A percentile compares a stretch with the other conserved stretches of the same genome.
Conservation (phyloP, 2,329 filamentous ascomycete genomes). For the Fusarium nurragi region DNA sequence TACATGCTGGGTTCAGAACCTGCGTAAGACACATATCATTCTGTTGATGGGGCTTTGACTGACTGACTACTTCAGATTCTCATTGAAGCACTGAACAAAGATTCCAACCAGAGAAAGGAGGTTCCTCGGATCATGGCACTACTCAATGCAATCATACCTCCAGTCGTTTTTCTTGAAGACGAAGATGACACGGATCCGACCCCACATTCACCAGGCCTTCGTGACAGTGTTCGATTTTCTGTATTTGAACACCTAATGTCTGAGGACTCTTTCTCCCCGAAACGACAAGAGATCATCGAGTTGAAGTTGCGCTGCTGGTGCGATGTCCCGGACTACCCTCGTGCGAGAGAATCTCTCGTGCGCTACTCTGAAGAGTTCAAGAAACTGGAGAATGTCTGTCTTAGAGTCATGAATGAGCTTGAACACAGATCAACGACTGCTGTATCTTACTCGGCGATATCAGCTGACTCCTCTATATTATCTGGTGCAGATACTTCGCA, state of each 20-base stretch:
- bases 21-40: constrained; percentile 41
- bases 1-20: constrained; percentile 49
- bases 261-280: constrained; percentile 26
- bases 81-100: constrained; percentile 36
- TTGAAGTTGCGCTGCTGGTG: constrained; percentile 49
- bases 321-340: constrained; percentile 45
- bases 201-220: constrained; percentile 47
- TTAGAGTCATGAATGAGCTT: constrained; percentile 37
- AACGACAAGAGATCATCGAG: constrained; percentile 40
- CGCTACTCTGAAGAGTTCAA: constrained; percentile 49
- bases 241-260: constrained; percentile 50
- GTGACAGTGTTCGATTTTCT: constrained; percentile 50
- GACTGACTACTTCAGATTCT: constrained; percentile 40
- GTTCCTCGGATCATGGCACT: constrained; percentile 46
- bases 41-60: background rate
- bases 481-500: constrained; percentile 17
- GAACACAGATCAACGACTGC: constrained; percentile 10
- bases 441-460: constrained; percentile 1
- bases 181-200: constrained; percentile 41
- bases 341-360: constrained; percentile 44
- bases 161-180: constrained; percentile 35
- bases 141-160: constrained; percentile 51
- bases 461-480: constrained; percentile 17
- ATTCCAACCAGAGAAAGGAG: constrained; percentile 15
- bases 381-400: constrained; percentile 48